Evolutionary conservation across 1,284 basidiomycete species (phyloP), one percentile per base, ranked within the genome.

Genomic region (Leccinum subfulvum): DNA sequence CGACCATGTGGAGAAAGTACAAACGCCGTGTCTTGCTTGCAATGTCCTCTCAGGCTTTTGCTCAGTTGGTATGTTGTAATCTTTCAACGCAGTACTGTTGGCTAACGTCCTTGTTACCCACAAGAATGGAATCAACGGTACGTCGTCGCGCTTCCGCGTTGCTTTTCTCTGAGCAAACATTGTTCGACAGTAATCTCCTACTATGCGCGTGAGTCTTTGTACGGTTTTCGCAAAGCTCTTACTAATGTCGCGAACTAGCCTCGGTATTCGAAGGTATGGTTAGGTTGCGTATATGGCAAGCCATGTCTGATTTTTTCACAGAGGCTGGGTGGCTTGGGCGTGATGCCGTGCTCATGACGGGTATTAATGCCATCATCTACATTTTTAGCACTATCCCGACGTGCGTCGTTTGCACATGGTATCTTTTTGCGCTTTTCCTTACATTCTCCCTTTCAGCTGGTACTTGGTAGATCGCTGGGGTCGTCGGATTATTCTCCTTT

Each of bases 271-370:
- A 95, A 84, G 89, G 92, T 92, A 67, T 51, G 4, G 35, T 49
- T 6, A 5, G 23, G 6, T 47, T 60, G n/a, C 21, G 0, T 30
- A 8, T 14, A 4, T 30, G 3, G 6, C 23, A 53, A 41, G 3
- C 9, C 16, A 4, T 7, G 41, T 55, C 60, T 69, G 51, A 66
- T 47, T 57, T 68, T 72, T 60, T 72, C 72, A 55, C 79, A 94
- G 91, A 92, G 81, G 96, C 96, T 53, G 97, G 97, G 52, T 99
- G 97, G 96, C 85, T 97, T 63, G 97, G 97, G n/a, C 86, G 96
- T 58, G 89, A 98, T 71, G 97, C 97, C 4, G 88, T 99, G 66
- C 82, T 98, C 21, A 99, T 99, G 97, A 95, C 96, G 1, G 97
- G 96, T 7, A 94, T 97, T 74, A 97, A 98, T 71, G 87, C 90